Evolutionary conservation across 1,284 basidiomycete genomes (phyloP), one percentile per base, ranked within the genome.

Genomic region (Agaricales sp.): DNA sequence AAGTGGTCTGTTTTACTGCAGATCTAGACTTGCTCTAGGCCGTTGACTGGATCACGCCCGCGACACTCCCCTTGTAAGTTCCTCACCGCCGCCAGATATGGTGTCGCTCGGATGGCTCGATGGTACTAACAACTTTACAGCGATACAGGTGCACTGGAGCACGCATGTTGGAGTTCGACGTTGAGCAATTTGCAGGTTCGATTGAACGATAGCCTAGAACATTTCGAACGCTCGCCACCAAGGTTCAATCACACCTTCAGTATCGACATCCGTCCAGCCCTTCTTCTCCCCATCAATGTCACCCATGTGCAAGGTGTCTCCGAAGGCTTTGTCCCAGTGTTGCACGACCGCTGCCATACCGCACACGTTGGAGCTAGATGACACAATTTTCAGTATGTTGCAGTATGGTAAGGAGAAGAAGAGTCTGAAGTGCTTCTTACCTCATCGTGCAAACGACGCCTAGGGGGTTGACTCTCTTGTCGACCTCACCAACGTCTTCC

Each of bases 311-410:
- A 70, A 67, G 14, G 75, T 68, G 20, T 63, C 56, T 0, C 78
- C 79, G 55, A 84, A 83, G 0, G 81, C 76, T n/a, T 67, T 65
- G 4, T 75, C 69, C 77, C 80, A 86, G 4, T 78, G 80, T 13
- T 82, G 59, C 2, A 74, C 80, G 24, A 82, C 64, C 2, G 79
- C 79, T 21, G 78, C 65, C 50, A 81, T 54, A 50, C 68, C 73
- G 60, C 82, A 84, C 2, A 80, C 62, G 50, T 74, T 78, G 3
- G 81, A 84, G 51, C 82, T 86, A 55, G 13, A 49, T 24, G 45
- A 41, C 3, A 26, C 20, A n/a, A 37, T 53, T 52, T 26, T 54
- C 26, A 35, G 46, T 18, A 13, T 35, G 20, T 38, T 30, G n/a
- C 18, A 19, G 11, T 23, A 24, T 26, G 19, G 23, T 38, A 20